Evolutionary conservation across 352 stramenopile genomes (phyloP).

Genomic region (Saprolegnia parasitica): DNA sequence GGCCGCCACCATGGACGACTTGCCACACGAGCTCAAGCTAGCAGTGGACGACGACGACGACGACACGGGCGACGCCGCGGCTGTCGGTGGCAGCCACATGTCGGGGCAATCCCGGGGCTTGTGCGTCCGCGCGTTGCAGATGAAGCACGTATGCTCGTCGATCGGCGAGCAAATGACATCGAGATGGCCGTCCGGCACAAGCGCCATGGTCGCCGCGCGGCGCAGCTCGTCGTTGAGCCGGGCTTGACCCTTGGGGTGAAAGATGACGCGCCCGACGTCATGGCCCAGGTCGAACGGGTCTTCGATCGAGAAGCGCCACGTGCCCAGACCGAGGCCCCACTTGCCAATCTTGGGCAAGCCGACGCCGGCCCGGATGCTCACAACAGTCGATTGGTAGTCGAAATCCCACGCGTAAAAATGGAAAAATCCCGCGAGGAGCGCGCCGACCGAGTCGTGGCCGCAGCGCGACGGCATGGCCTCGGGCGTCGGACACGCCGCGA

Average conservation of each 20-base stretch:
- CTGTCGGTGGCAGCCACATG: background rate
- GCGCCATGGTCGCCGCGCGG: slow-evolving; percentile 20
- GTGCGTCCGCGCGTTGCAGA: background rate
- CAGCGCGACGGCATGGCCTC: slow-evolving; percentile 9
- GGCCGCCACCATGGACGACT: background rate
- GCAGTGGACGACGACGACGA: background rate
- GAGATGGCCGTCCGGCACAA: background rate
- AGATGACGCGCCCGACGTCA: slow-evolving; percentile 74
- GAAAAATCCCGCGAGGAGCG: slow-evolving; percentile 95
- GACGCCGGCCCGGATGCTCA: slow-evolving; percentile 85
- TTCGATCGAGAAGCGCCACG: slow-evolving; percentile 82
- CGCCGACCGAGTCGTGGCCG: slow-evolving; percentile 80
- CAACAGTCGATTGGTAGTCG: slow-evolving; percentile 91
- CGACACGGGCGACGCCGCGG: background rate
- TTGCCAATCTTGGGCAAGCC: slow-evolving; percentile 62
- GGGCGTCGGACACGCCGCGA: background rate
- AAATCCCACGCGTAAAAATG: slow-evolving; percentile 95
- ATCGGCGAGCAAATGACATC: slow-evolving; percentile 2
- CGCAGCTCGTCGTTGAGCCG: slow-evolving; percentile 25
- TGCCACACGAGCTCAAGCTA: too few species aligned
- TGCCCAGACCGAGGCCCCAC: slow-evolving; percentile 50
- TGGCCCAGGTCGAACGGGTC: slow-evolving; percentile 81
- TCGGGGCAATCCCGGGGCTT: slow-evolving; percentile 9
- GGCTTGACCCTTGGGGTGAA: slow-evolving; percentile 56
- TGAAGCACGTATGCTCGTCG: slow-evolving; percentile 2